Evolutionary conservation across 352 stramenopile species (phyloP).

Genomic region (Phytopythium vexans): DNA sequence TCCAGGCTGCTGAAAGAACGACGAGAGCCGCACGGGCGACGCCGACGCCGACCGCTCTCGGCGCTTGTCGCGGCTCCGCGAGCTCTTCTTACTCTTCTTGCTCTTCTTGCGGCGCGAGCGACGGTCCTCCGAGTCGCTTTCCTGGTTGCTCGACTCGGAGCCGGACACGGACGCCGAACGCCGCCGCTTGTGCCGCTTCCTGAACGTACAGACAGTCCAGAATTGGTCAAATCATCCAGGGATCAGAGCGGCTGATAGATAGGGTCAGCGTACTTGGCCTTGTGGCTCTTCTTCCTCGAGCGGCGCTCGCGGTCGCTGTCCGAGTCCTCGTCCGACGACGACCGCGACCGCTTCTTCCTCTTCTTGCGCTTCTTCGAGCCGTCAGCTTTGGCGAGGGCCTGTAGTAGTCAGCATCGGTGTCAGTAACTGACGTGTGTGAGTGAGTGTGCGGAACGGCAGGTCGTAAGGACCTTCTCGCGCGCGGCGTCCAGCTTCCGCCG

Average conservation of each 20-base stretch:
- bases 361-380: constrained; percentile 86
- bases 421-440: too few relatives aligned
- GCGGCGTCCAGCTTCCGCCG: constrained; percentile 90
- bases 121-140: constrained; percentile 6
- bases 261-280: constrained; percentile 59
- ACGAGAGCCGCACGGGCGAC: constrained; percentile 81
- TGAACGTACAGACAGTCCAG: constrained; percentile 21
- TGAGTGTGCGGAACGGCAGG: too few relatives aligned
- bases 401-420: too few relatives aligned
- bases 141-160: constrained; percentile 25
- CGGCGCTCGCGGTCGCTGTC: constrained; percentile 49
- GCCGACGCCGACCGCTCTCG: constrained; percentile 33
- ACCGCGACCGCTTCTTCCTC: constrained; percentile 55
- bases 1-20: constrained; percentile 87
- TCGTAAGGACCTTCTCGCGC: constrained; percentile 79
- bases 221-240: too few relatives aligned
- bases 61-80: constrained; percentile 21
- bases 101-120: constrained; percentile 24
- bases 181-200: constrained; percentile 60
- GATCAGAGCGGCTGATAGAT: too few relatives aligned
- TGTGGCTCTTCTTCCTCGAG: constrained; percentile 63
- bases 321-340: constrained; percentile 36
- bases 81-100: constrained; percentile 42
- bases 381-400: constrained; percentile 60
- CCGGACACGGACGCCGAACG: constrained; percentile 45